Base-by-base conservation (phyloP, 129 eudicot genomes). In the Cynara cardunculus region DNA sequence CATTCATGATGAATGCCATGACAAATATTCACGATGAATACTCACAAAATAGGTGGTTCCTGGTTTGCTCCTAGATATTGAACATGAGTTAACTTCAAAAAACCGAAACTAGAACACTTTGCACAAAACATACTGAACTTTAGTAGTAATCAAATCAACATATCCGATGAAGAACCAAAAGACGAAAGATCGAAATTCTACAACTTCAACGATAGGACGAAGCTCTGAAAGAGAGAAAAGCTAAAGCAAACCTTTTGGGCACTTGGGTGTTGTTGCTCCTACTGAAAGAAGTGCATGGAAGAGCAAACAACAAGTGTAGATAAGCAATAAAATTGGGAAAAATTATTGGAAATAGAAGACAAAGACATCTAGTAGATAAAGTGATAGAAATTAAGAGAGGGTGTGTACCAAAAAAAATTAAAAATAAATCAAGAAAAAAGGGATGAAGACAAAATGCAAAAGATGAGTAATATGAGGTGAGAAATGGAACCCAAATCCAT, bases 381-480 rank as follows among this genome's bases (percentile, higher is more conserved):
- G 73, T 71, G 82, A 59, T 71, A 83, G 73, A 83, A 70, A 82
- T 72, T 72, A 39, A 30, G 53, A 44, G 74, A 77, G 86, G 82
- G 74, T 77, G 86, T 83, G 82, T 77, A 83, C 82, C 75, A 71
- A 83, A 82, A 76, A 82, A 61, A 53, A 12, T 30, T 62, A 11
- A 41, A 28, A 74, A 66, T 76, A 49, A 44, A 41, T 75, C 30
- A 76, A 82, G 66, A 56, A 82, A 49, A 34, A 76, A 56, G 37
- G 73, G 82, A 71, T 83, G 82, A 83, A 39, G 82, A 77, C 86
- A 83, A 41, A 77, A 70, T 27, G 65, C 76, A 83, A 59, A 68
- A 71, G 86, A 83, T 83, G 82, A 83, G 86, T 77, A 25, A 56
- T 83, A 71, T 83, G 86, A 83, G 86, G 86, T 83, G 86, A 77